phyloP scores from a whole-genome alignment of 495 filamentous ascomycete species.

The Pseudomonodictys pantanalensis region DNA sequence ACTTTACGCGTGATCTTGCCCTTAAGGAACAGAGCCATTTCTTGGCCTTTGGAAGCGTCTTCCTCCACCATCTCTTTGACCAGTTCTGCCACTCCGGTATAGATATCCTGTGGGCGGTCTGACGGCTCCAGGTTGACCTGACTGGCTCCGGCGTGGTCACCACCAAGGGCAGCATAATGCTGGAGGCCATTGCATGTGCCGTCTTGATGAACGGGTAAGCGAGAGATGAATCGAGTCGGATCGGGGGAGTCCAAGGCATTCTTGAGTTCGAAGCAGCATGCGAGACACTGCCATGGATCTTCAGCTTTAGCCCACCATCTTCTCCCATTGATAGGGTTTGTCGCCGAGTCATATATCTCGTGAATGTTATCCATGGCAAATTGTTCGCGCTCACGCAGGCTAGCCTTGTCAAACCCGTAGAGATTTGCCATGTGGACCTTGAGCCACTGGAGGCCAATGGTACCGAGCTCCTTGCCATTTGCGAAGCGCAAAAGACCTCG shows the following conservation, averaged over 20 bases:
- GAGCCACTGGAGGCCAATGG: slow-evolving; percentile 76
- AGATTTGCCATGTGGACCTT: slow-evolving; percentile 94
- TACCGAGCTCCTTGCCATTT: slow-evolving; percentile 74
- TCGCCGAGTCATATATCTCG: slow-evolving; percentile 74
- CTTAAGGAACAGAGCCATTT: slow-evolving; percentile 59
- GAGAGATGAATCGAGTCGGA: slow-evolving; percentile 70
- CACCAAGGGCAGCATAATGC: slow-evolving; percentile 82
- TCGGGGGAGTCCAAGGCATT: slow-evolving; percentile 69
- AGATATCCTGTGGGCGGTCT: slow-evolving; percentile 89
- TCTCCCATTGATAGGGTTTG: slow-evolving; percentile 70
- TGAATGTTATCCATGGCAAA: slow-evolving; percentile 70
- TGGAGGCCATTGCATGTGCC: slow-evolving; percentile 98
- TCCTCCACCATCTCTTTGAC: slow-evolving; percentile 63
- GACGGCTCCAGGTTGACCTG: slow-evolving; percentile 93
- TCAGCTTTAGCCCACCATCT: slow-evolving; percentile 94
- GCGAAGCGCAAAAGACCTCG: slow-evolving; percentile 80
- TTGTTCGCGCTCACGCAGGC: slow-evolving; percentile 72
- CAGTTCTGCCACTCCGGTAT: slow-evolving; percentile 84
- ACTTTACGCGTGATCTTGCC: slow-evolving; percentile 85
- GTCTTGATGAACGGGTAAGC: slow-evolving; percentile 88
- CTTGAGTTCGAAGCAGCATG: slow-evolving; percentile 78
- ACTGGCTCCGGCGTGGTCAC: slow-evolving; percentile 70
- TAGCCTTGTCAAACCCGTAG: slow-evolving; percentile 89
- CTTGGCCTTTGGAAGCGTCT: slow-evolving; percentile 58
- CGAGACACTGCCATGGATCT: slow-evolving; percentile 94